These are phyloP conservation scores for Madurella fahalii DNA, from an alignment of 2,329 filamentous ascomycete genomes.

Conservation along the genomic window DNA sequence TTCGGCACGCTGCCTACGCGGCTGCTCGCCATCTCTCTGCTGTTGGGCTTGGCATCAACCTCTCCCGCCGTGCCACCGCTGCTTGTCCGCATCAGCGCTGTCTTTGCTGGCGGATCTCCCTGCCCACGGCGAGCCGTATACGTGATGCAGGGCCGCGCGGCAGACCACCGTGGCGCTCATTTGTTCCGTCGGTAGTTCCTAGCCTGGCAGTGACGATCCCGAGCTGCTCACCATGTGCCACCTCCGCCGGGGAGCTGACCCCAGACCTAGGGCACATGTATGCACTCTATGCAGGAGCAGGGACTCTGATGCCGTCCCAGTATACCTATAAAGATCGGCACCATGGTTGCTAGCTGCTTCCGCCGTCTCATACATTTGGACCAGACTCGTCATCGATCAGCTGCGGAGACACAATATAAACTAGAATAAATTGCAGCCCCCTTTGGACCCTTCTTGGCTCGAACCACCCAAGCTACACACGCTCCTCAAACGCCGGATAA, in stretches of 20 bases:
- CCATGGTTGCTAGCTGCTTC: not conserved
- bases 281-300: not conserved
- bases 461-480: not conserved
- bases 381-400: too few relatives aligned
- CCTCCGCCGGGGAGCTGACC: not conserved
- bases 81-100: not conserved
- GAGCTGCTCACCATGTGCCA: not conserved
- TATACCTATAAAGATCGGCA: not conserved
- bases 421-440: too few relatives aligned
- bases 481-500: too few relatives aligned
- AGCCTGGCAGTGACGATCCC: not conserved
- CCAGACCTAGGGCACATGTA: not conserved
- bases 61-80: conserved; percentile 7
- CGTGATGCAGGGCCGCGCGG: conserved; percentile 21
- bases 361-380: not conserved
- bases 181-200: not conserved
- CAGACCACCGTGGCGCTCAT: conserved; percentile 1
- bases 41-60: not conserved
- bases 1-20: not conserved
- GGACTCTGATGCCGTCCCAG: not conserved
- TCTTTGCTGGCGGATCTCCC: not conserved
- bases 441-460: too few relatives aligned
- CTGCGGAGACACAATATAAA: too few relatives aligned
- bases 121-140: not conserved
- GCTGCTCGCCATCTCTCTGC: not conserved